Percentiles rank a stretch among this genome's conserved stretches.
These are phyloP conservation scores for Colletotrichum zoysiae DNA, from an alignment of 2,329 filamentous ascomycete genomes.

Conservation along the genomic window DNA sequence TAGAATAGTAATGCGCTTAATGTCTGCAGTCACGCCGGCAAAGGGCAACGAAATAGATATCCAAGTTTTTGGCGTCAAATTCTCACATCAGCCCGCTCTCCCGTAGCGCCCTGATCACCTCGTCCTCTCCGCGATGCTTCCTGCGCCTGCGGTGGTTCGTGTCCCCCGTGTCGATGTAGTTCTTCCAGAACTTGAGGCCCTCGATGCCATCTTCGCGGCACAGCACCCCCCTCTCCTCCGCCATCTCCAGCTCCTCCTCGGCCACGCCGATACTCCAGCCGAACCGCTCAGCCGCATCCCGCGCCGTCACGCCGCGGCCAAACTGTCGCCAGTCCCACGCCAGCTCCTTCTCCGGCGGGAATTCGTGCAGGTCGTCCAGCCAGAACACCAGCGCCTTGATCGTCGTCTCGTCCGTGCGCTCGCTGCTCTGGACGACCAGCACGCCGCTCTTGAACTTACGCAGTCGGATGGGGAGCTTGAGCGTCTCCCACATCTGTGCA, in stretches of 20 bases:
- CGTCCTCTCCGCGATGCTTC: conserved; percentile 52
- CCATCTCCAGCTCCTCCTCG: conserved; percentile 96
- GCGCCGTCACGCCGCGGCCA: conserved; percentile 88
- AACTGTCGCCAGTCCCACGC: conserved; percentile 83
- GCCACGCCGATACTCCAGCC: conserved; percentile 98
- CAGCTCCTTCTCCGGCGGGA: conserved; percentile 73
- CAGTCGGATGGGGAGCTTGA: conserved; percentile 87
- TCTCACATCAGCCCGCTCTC: conserved; percentile 55
- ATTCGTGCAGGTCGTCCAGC: conserved; percentile 79
- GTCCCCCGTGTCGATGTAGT: conserved; percentile 69
- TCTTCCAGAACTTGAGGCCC: conserved; percentile 94
- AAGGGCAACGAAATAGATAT: conserved; percentile 33
- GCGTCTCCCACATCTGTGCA: conserved; percentile 85
- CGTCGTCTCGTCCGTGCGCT: conserved; percentile 92
- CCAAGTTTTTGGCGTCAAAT: conserved; percentile 15
- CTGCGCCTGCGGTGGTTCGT: conserved; percentile 48
- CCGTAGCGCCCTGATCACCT: conserved; percentile 58
- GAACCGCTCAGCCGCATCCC: conserved; percentile 89
- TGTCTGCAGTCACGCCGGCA: conserved; percentile 26
- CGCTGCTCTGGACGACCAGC: conserved; percentile 90
- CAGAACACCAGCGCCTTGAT: conserved; percentile 81
- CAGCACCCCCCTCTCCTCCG: conserved; percentile 87
- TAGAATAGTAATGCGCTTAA: conserved; percentile 42
- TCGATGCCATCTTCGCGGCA: conserved; percentile 94
- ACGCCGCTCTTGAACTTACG: conserved; percentile 93